These are phyloP conservation scores for Verticillium dahliae DNA, from an alignment of 2,329 filamentous ascomycete species.

Conservation along the genomic window DNA sequence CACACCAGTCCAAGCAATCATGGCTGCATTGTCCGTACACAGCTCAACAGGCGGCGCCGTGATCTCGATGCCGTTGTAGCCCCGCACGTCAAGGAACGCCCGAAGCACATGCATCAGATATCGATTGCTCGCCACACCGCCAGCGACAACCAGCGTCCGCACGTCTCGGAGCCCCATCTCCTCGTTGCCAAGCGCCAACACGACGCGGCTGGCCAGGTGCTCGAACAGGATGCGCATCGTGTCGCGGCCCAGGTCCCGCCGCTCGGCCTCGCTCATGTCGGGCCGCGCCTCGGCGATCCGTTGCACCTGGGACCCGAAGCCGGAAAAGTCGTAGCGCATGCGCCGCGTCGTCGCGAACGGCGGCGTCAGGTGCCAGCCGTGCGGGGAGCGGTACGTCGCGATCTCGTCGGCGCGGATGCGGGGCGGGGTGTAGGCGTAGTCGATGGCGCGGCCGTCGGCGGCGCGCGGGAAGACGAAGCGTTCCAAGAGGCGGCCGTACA, in stretches of 20 bases:
- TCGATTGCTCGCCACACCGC: conserved; percentile 81
- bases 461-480: conserved; percentile 63
- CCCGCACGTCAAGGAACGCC: conserved; percentile 55
- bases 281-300: conserved; percentile 37
- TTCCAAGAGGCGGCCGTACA: conserved; percentile 79
- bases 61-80: conserved; percentile 54
- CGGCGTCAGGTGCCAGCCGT: conserved; percentile 59
- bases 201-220: conserved; percentile 70
- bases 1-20: conserved; percentile 91
- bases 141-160: conserved; percentile 70
- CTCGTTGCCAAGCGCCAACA: conserved; percentile 52
- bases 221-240: conserved; percentile 80
- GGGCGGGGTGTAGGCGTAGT: conserved; percentile 53
- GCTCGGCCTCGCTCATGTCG: conserved; percentile 44
- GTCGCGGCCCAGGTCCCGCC: conserved; percentile 62
- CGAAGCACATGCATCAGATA: conserved; percentile 66
- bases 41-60: conserved; percentile 68
- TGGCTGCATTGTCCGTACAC: conserved; percentile 94
- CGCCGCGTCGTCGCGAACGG: conserved; percentile 54
- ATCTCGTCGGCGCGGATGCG: conserved; percentile 52
- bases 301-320: conserved; percentile 60
- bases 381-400: conserved; percentile 27
- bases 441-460: conserved; percentile 5
- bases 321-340: conserved; percentile 69
- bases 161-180: conserved; percentile 27